A percentile compares a stretch with the other conserved stretches of the same genome.
Evolutionary conservation across 2,329 filamentous ascomycete species (phyloP).

Genomic region (Fusarium phyllophilum): DNA sequence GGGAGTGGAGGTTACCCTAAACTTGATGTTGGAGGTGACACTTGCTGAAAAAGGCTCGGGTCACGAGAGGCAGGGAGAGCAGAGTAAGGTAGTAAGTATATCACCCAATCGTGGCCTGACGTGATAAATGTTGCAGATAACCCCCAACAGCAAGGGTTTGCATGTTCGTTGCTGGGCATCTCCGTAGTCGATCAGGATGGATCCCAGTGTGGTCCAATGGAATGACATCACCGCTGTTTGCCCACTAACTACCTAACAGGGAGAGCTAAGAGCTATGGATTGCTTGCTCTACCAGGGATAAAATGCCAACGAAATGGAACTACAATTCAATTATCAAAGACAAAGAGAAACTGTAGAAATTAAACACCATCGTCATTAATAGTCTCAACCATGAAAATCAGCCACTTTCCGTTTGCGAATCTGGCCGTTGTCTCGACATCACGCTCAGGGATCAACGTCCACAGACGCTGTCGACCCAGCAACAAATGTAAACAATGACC

Average conservation of each 20-base stretch:
- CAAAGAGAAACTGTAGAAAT: neutral
- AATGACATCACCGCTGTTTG: slow-evolving; percentile 36
- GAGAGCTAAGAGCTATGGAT: slow-evolving; percentile 1
- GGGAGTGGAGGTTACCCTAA: slow-evolving; percentile 22
- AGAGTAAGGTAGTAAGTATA: neutral
- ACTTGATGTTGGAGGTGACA: neutral
- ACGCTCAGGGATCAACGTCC: slow-evolving; percentile 15
- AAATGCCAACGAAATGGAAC: slow-evolving; percentile 23
- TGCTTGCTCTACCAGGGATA: neutral
- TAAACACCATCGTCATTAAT: neutral
- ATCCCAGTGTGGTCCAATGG: slow-evolving; percentile 3
- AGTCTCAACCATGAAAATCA: neutral
- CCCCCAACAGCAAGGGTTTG: neutral
- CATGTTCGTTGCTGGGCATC: slow-evolving; percentile 24
- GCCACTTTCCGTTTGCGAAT: slow-evolving; percentile 22
- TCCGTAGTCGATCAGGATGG: neutral
- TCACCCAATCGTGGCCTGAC: neutral
- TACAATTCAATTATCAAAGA: slow-evolving; percentile 1
- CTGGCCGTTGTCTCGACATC: slow-evolving; percentile 28
- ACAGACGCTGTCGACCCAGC: slow-evolving; percentile 45
- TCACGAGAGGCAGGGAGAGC: neutral
- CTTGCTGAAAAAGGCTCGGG: neutral
- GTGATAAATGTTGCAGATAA: slow-evolving; percentile 7
- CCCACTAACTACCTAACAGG: neutral
- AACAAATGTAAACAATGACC: slow-evolving; percentile 51